A percentile compares a stretch with the other conserved stretches of the same genome.
phyloP scores from a whole-genome alignment of 352 stramenopile genomes.

The Phytophthora kernoviae region DNA sequence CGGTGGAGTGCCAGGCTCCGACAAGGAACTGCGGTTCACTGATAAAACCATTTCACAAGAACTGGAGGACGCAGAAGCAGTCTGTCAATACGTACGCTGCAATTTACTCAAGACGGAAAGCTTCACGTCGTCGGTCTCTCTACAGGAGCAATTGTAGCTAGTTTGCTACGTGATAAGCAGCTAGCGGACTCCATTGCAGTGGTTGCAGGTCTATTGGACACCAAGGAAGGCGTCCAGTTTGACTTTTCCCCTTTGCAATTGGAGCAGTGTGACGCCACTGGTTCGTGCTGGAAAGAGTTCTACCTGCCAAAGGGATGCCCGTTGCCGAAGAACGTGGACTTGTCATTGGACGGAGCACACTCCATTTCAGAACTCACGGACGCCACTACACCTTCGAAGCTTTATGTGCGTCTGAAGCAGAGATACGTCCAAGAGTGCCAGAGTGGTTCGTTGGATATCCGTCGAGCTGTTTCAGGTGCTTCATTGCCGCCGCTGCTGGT shows the following conservation, averaged over 20 bases:
- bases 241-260: constrained; percentile 65
- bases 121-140: constrained; percentile 73
- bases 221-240: constrained; percentile 50
- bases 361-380: constrained; percentile 17
- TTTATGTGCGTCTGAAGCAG: constrained; percentile 56
- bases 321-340: constrained; percentile 36
- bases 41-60: constrained; percentile 67
- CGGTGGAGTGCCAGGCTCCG: constrained; percentile 63
- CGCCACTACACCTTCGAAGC: constrained; percentile 37
- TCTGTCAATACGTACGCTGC: constrained; percentile 48
- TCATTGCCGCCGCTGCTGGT: constrained; percentile 52
- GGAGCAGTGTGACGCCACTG: constrained; percentile 37
- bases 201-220: constrained; percentile 64
- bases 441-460: constrained; percentile 52
- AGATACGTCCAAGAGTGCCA: constrained; percentile 63
- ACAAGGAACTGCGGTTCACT: constrained; percentile 46
- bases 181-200: constrained; percentile 57
- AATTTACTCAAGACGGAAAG: constrained; percentile 38
- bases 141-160: constrained; percentile 71
- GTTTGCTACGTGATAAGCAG: constrained; percentile 50
- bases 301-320: constrained; percentile 54
- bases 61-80: constrained; percentile 55
- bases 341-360: constrained; percentile 51
- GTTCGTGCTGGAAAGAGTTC: constrained; percentile 76
- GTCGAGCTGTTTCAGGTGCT: constrained; percentile 24